Percentiles rank a stretch among this genome's conserved stretches.
These are phyloP conservation scores for Salix brachista DNA, from an alignment of 345 rosid species.

Conservation along the genomic window DNA sequence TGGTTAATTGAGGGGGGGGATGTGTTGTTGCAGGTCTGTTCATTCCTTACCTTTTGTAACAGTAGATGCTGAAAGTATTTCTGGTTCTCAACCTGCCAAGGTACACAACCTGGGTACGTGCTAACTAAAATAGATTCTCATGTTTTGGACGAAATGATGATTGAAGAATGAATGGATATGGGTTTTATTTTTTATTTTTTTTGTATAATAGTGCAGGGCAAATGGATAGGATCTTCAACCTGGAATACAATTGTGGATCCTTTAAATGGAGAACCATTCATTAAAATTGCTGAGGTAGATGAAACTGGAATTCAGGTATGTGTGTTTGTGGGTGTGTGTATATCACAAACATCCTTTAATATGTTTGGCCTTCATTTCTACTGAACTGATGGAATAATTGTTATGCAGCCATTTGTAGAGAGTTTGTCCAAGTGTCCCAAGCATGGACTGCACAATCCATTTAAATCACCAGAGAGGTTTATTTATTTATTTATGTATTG, in stretches of 20 bases:
- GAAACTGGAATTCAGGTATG: conserved; percentile 69
- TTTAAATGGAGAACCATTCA: conserved; percentile 89
- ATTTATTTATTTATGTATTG: background rate
- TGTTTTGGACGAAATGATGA: background rate
- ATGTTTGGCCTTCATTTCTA: background rate
- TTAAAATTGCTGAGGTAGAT: conserved; percentile 75
- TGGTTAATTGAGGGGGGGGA: background rate
- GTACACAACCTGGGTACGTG: conserved; percentile 78
- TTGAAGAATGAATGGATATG: conserved; percentile 7
- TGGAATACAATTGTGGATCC: conserved; percentile 76
- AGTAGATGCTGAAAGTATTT: conserved; percentile 70
- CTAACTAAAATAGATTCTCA: background rate
- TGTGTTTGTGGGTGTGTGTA: background rate
- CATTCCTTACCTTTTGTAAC: conserved; percentile 84
- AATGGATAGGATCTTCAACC: conserved; percentile 68
- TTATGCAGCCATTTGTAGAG: conserved; percentile 83
- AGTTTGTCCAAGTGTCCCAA: conserved; percentile 91
- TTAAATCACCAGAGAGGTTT: conserved; percentile 93
- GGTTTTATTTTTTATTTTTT: background rate
- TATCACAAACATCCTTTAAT: background rate
- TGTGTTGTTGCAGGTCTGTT: conserved; percentile 40
- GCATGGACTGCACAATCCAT: conserved; percentile 97
- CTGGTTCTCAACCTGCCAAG: conserved; percentile 82
- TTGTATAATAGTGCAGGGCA: conserved; percentile 69
- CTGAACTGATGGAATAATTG: conserved; percentile 20